A percentile compares a stretch with the other conserved stretches of the same genome.
These are phyloP conservation scores for Nitzschia sp. DNA, from an alignment of 108 stramenopile genomes.

Conservation along the genomic window DNA sequence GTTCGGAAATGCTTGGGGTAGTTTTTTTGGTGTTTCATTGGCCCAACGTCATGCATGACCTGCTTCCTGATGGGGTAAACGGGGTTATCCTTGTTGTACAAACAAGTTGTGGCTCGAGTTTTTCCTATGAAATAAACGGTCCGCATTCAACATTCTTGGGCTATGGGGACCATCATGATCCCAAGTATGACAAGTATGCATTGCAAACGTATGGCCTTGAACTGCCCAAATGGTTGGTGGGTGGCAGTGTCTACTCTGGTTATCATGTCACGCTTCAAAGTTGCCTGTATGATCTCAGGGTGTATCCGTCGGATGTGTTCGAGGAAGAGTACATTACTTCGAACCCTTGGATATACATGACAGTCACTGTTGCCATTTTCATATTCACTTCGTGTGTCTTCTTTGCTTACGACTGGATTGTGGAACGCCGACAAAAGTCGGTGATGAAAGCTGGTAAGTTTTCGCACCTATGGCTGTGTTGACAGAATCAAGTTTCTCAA, in stretches of 20 bases:
- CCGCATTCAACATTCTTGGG: conserved; percentile 34
- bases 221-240: too few species aligned
- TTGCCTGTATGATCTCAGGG: conserved; percentile 36
- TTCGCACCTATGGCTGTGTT: too few species aligned
- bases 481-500: too few species aligned
- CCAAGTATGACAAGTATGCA: conserved; percentile 28
- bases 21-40: conserved; percentile 41
- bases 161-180: conserved; percentile 45
- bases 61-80: conserved; percentile 43
- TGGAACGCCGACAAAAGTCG: conserved; percentile 32
- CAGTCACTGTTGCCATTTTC: conserved; percentile 1
- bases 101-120: conserved; percentile 31
- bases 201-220: too few species aligned
- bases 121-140: conserved; percentile 44
- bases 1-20: conserved; percentile 27
- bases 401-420: conserved; percentile 29
- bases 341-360: neutral
- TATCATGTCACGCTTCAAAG: conserved; percentile 6
- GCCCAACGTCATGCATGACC: conserved; percentile 30
- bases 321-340: conserved; percentile 37
- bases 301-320: conserved; percentile 52
- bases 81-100: conserved; percentile 45
- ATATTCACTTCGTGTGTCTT: conserved; percentile 19
- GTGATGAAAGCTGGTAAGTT: conserved; percentile 16
- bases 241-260: conserved; percentile 5